These are phyloP conservation scores for Diplodia corticola DNA, from an alignment of 2,329 filamentous ascomycete genomes.

Conservation along the genomic window DNA sequence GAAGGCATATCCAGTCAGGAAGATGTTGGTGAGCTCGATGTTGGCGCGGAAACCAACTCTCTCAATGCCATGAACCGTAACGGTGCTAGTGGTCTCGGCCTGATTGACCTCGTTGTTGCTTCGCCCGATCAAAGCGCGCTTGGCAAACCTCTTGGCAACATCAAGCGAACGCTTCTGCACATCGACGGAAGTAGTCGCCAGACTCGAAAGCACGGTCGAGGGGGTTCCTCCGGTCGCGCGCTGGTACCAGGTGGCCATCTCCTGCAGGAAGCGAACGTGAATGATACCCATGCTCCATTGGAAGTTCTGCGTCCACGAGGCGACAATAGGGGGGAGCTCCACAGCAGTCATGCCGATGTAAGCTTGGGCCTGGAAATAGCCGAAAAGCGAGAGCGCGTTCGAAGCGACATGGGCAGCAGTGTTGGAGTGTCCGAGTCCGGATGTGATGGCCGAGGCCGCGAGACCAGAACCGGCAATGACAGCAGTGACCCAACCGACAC, in stretches of 20 bases:
- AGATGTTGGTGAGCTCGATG: constrained; percentile 90
- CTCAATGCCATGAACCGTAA: constrained; percentile 76
- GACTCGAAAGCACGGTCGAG: constrained; percentile 71
- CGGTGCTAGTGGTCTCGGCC: constrained; percentile 35
- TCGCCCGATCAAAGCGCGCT: constrained; percentile 29
- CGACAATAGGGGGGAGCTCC: constrained; percentile 79
- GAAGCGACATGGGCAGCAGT: constrained; percentile 92
- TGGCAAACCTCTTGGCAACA: constrained; percentile 30
- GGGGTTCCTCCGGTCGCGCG: constrained; percentile 86
- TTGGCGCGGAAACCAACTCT: constrained; percentile 81
- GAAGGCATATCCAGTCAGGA: constrained; percentile 87
- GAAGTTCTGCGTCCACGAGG: constrained; percentile 95
- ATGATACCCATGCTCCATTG: constrained; percentile 99
- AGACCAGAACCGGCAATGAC: constrained; percentile 83
- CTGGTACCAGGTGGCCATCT: constrained; percentile 93
- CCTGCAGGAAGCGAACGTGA: constrained; percentile 79
- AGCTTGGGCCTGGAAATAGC: constrained; percentile 92
- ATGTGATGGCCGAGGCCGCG: constrained; percentile 82
- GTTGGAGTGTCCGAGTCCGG: constrained; percentile 87
- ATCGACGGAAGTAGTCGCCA: constrained; percentile 77
- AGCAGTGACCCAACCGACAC: constrained; percentile 86
- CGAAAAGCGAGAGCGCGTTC: constrained; percentile 89
- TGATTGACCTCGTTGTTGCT: constrained; percentile 29
- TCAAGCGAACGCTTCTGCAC: constrained; percentile 68
- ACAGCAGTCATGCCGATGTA: constrained; percentile 85